A percentile compares a stretch with the other conserved stretches of the same genome.
Evolutionary conservation across 805 yeast genomes (phyloP).

Genomic region (Candida incommunis): DNA sequence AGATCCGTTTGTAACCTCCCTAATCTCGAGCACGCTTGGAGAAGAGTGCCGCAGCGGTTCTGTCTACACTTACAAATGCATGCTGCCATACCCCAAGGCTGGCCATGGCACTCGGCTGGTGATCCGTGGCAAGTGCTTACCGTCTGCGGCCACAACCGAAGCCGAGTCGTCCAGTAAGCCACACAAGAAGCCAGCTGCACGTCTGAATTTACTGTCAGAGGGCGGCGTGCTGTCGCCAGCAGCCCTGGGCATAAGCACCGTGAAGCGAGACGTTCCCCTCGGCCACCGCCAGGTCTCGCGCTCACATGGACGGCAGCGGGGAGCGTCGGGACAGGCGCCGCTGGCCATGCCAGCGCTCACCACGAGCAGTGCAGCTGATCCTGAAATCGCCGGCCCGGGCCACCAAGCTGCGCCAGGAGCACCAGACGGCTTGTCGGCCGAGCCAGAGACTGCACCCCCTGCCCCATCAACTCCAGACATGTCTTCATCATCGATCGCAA

Average conservation of each 20-base stretch:
- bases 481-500: background rate
- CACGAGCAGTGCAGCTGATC: background rate
- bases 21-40: background rate
- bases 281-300: slow-evolving; percentile 1
- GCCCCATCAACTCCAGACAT: background rate
- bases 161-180: background rate
- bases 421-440: too few relatives aligned
- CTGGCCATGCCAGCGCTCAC: background rate
- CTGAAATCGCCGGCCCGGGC: background rate
- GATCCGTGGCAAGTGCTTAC: background rate
- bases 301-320: background rate
- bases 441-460: background rate
- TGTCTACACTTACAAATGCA: background rate
- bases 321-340: too few relatives aligned
- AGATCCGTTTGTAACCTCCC: background rate
- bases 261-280: background rate
- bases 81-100: background rate
- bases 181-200: background rate
- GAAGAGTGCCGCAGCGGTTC: background rate
- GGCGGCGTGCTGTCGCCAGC: background rate
- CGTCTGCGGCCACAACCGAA: background rate
- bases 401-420: background rate
- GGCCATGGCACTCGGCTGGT: background rate
- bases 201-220: background rate
- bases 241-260: background rate